These are phyloP conservation scores for Castanospermum australe DNA, from an alignment of 306 rosid genomes.

Conservation along the genomic window DNA sequence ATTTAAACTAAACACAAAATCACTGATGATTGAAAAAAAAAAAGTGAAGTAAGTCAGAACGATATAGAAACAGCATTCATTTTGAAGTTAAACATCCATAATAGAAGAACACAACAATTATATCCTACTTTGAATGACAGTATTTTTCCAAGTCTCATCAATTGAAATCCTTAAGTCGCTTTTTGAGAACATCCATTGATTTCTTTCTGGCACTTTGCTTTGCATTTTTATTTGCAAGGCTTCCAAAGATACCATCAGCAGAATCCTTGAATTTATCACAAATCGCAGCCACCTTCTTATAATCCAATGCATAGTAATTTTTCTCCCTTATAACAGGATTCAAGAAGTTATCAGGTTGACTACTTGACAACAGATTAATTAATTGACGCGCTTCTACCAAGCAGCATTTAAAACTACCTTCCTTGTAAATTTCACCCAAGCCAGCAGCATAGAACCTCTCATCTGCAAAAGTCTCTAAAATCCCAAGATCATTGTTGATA, in stretches of 20 bases:
- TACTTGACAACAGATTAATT: slow-evolving; percentile 74
- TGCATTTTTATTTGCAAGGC: slow-evolving; percentile 68
- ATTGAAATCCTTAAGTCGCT: slow-evolving; percentile 81
- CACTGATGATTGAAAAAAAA: not conserved
- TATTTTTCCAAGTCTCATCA: slow-evolving; percentile 34
- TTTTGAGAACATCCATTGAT: slow-evolving; percentile 83
- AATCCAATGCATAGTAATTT: slow-evolving; percentile 72
- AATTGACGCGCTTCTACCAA: slow-evolving; percentile 78
- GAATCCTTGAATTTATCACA: slow-evolving; percentile 87
- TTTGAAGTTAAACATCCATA: slow-evolving; percentile 24
- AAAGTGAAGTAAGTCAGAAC: not conserved
- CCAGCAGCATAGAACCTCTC: slow-evolving; percentile 69
- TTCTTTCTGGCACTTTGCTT: slow-evolving; percentile 80
- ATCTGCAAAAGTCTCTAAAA: slow-evolving; percentile 84
- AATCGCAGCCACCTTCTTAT: slow-evolving; percentile 75
- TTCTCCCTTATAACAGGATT: slow-evolving; percentile 81
- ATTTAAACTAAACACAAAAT: not conserved
- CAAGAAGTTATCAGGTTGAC: slow-evolving; percentile 93
- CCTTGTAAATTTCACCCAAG: slow-evolving; percentile 65
- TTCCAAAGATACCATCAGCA: slow-evolving; percentile 84
- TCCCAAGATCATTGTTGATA: slow-evolving; percentile 59
- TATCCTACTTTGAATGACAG: slow-evolving; percentile 35
- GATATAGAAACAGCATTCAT: slow-evolving; percentile 11
- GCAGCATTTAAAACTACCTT: slow-evolving; percentile 65
- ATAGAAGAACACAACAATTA: slow-evolving; percentile 1